A percentile compares a stretch with the other conserved stretches of the same genome.
Conservation (phyloP, 805 yeast species). For the Ogataea kodamae region DNA sequence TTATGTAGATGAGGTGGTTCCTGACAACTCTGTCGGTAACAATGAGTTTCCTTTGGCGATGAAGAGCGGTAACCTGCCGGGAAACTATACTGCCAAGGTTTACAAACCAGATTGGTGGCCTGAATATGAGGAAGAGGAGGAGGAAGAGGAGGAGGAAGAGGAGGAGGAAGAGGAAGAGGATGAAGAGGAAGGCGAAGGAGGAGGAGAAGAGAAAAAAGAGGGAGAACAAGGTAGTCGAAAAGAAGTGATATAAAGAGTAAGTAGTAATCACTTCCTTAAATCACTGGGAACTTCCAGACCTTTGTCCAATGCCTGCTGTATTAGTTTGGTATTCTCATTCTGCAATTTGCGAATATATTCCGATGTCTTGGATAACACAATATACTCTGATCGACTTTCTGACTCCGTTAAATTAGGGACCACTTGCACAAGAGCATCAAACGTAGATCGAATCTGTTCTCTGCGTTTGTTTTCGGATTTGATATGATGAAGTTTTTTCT, state of each 20-base stretch:
- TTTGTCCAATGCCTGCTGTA: slow-evolving; percentile 37
- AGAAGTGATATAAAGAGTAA: no score
- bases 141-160: slow-evolving; percentile 13
- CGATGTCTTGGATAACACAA: slow-evolving; percentile 57
- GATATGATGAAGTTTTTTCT: slow-evolving; percentile 35
- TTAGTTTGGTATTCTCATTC: slow-evolving; percentile 45
- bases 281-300: slow-evolving; percentile 41
- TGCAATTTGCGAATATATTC: slow-evolving; percentile 51
- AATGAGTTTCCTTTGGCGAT: slow-evolving; percentile 23
- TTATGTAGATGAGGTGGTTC: slow-evolving; percentile 35
- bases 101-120: slow-evolving; percentile 80
- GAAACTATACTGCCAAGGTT: slow-evolving; percentile 45
- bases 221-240: no score
- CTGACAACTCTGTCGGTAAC: slow-evolving; percentile 18
- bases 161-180: no score
- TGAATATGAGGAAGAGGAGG: slow-evolving; percentile 26
- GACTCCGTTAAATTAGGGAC: slow-evolving; percentile 69
- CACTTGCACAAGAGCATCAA: slow-evolving; percentile 66
- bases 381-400: slow-evolving; percentile 78
- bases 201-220: slow-evolving; percentile 13
- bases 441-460: slow-evolving; percentile 78
- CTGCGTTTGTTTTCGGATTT: slow-evolving; percentile 78
- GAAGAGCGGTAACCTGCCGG: slow-evolving; percentile 15
- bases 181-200: slow-evolving; percentile 26
- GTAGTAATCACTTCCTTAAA: slow-evolving; percentile 6